Evolutionary conservation across 2,329 filamentous ascomycete genomes (phyloP).

Genomic region (Raffaelea albimanens): DNA sequence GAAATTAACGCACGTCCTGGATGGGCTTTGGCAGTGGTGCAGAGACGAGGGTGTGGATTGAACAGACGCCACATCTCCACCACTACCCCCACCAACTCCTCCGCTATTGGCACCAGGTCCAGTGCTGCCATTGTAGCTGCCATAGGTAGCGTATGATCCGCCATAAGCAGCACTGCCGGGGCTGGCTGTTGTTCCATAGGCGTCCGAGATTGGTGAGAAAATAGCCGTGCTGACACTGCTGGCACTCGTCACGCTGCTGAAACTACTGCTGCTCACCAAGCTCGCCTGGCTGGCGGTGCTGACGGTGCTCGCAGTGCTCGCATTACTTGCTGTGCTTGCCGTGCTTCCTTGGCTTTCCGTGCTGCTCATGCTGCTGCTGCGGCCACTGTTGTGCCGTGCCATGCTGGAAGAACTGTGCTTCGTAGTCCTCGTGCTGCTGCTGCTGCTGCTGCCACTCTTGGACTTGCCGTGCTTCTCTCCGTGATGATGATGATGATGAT

Average conservation of each 20-base stretch:
- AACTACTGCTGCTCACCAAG: not conserved
- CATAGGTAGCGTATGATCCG: too few relatives aligned
- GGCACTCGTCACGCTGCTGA: not conserved
- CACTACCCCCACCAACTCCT: not conserved
- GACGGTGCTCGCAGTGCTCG: not conserved
- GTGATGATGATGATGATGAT: not conserved
- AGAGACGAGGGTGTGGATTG: not conserved
- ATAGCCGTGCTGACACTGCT: constrained; percentile 2
- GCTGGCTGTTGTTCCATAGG: not conserved
- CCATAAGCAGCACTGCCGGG: too few relatives aligned
- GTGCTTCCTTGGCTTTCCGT: constrained; percentile 6
- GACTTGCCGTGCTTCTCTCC: not conserved
- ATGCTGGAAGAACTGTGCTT: not conserved
- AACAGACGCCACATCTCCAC: not conserved
- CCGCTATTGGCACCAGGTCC: not conserved
- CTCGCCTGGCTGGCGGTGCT: not conserved
- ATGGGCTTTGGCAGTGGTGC: not conserved
- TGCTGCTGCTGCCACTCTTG: not conserved
- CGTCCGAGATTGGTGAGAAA: constrained; percentile 4
- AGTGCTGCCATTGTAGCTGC: too few relatives aligned
- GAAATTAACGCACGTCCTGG: not conserved
- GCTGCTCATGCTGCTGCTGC: constrained; percentile 6
- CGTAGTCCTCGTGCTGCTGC: not conserved
- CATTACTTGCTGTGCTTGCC: not conserved
- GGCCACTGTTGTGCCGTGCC: not conserved